phyloP scores from a whole-genome alignment of 2,329 filamentous ascomycete species.

The Westerdykella ornata region DNA sequence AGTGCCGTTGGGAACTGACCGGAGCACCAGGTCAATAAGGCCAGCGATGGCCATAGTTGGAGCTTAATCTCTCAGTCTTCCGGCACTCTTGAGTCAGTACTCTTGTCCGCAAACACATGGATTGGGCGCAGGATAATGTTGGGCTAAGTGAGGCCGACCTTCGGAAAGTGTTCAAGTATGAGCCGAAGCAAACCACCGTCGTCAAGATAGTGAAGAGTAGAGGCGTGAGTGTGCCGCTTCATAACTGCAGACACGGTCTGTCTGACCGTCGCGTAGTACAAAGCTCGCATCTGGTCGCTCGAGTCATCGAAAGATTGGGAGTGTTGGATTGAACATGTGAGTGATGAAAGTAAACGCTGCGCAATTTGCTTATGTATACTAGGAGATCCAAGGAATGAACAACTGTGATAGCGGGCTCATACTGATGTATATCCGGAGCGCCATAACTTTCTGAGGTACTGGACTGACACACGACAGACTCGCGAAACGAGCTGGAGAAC shows the following conservation, averaged over 20 bases:
- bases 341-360: background rate
- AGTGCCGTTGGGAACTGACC: too few relatives aligned
- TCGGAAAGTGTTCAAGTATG: constrained; percentile 9
- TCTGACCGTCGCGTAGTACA: constrained; percentile 2
- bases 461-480: background rate
- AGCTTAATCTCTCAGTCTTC: too few relatives aligned
- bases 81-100: too few relatives aligned
- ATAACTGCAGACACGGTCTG: background rate
- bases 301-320: constrained; percentile 8
- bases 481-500: background rate
- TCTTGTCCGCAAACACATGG: constrained; percentile 2
- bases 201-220: constrained; percentile 5
- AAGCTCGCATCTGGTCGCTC: constrained; percentile 5
- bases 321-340: constrained; percentile 5
- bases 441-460: background rate
- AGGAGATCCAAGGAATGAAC: background rate
- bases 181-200: constrained; percentile 3
- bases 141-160: constrained; percentile 5
- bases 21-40: too few relatives aligned
- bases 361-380: too few relatives aligned
- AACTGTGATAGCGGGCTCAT: constrained; percentile 6
- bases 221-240: constrained; percentile 4
- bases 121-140: constrained; percentile 10
- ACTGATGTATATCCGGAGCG: constrained; percentile 5
- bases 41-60: too few relatives aligned